These are phyloP conservation scores for Kwoniella pini DNA, from an alignment of 768 basidiomycete species.

Conservation along the genomic window DNA sequence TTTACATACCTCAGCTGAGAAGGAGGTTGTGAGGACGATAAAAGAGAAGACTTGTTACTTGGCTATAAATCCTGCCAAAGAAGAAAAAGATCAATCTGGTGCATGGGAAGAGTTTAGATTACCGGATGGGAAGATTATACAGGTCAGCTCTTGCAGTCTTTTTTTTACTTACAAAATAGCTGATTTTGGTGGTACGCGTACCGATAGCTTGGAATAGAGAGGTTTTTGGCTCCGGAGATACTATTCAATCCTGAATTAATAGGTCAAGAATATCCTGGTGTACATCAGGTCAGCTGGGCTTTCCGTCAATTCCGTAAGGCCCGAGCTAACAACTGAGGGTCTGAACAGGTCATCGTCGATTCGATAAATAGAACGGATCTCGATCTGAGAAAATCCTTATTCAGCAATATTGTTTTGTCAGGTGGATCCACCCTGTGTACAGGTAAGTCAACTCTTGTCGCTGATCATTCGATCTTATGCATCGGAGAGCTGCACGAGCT, in stretches of 20 bases:
- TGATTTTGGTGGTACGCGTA: background rate
- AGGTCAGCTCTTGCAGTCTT: conserved; percentile 60
- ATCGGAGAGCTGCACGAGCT: too few relatives aligned
- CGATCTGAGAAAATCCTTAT: conserved; percentile 90
- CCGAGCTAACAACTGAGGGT: background rate
- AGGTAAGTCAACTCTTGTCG: too few relatives aligned
- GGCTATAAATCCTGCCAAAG: conserved; percentile 86
- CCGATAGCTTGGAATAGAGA: conserved; percentile 81
- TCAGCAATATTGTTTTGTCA: conserved; percentile 93
- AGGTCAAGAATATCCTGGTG: conserved; percentile 93
- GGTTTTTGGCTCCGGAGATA: conserved; percentile 95
- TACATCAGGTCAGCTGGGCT: conserved; percentile 66
- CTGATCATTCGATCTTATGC: too few relatives aligned
- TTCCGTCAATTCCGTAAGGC: background rate
- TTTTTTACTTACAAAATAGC: background rate
- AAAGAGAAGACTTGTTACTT: conserved; percentile 99
- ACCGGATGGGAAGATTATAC: conserved; percentile 91
- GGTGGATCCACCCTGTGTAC: conserved; percentile 94
- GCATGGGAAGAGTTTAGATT: conserved; percentile 84
- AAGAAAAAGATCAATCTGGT: conserved; percentile 81
- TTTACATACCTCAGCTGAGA: conserved; percentile 93
- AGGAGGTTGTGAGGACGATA: conserved; percentile 93
- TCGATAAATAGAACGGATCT: conserved; percentile 94
- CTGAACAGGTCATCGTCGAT: conserved; percentile 77
- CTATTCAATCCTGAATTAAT: conserved; percentile 96